These are phyloP conservation scores for Oenanthe javanica DNA, from an alignment of 140 eudicot species.

Conservation along the genomic window DNA sequence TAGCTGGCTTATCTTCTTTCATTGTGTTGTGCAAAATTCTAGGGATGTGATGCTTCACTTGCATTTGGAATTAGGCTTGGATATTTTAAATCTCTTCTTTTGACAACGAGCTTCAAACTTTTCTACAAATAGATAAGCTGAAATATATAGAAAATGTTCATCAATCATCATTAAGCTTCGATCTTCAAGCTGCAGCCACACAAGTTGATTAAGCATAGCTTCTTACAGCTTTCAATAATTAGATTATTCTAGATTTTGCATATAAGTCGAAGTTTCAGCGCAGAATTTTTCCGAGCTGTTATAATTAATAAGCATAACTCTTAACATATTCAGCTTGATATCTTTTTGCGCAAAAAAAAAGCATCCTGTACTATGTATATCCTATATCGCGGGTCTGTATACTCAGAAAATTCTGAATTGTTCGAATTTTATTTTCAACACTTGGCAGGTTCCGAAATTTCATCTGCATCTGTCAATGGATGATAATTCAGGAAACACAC, in stretches of 20 bases:
- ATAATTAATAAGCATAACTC: not conserved
- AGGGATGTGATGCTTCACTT: not conserved
- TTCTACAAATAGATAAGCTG: not conserved
- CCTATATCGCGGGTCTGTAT: not conserved
- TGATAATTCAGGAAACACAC: slow-evolving; percentile 28
- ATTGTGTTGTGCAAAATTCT: not conserved
- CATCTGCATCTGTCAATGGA: slow-evolving; percentile 44
- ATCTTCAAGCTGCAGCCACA: not conserved
- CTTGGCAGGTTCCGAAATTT: slow-evolving; percentile 32
- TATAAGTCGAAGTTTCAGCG: not conserved
- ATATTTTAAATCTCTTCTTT: not conserved
- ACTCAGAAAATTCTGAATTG: not conserved
- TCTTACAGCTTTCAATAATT: not conserved
- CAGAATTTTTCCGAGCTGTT: not conserved
- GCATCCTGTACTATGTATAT: not conserved
- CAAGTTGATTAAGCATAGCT: not conserved
- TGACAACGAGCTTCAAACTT: not conserved
- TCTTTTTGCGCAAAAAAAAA: not conserved
- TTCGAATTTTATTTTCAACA: slow-evolving; percentile 11
- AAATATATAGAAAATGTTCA: not conserved
- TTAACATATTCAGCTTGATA: not conserved
- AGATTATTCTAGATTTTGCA: not conserved
- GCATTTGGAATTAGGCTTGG: not conserved
- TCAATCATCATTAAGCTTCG: not conserved
- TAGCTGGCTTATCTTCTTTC: not conserved